Percentiles rank a stretch among this genome's conserved stretches.
Conservation (phyloP, 2,329 filamentous ascomycete genomes). For the Hypoxylon sp. region DNA sequence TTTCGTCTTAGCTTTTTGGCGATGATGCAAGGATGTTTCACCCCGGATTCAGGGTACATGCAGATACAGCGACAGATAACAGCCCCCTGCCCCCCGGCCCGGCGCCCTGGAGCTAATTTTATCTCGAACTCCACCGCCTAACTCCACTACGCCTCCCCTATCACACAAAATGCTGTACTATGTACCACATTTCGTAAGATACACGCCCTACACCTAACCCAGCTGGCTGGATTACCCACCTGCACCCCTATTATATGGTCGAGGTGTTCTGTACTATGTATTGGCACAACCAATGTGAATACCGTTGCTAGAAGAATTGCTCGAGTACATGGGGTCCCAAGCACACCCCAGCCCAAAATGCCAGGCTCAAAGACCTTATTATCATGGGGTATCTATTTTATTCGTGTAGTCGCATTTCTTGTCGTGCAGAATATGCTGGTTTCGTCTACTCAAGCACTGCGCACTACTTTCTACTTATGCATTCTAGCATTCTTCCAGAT, state of each 20-base stretch:
- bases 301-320: not conserved
- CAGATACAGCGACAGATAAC: conserved; percentile 6
- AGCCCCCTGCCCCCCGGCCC: not conserved
- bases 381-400: not conserved
- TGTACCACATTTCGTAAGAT: not conserved
- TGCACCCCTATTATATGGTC: not conserved
- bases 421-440: not conserved
- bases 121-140: conserved; percentile 36
- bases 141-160: conserved; percentile 20
- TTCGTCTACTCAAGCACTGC: not conserved
- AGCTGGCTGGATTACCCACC: not conserved
- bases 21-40: conserved; percentile 39
- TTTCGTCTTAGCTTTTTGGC: conserved; percentile 21
- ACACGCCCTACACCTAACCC: not conserved
- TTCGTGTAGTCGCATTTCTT: too few relatives aligned
- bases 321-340: not conserved
- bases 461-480: not conserved
- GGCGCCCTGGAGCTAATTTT: conserved; percentile 8
- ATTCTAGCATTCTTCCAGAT: not conserved
- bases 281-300: not conserved
- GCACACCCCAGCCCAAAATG: not conserved
- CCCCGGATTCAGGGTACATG: conserved; percentile 28
- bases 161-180: not conserved
- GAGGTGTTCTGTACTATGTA: not conserved
- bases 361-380: not conserved